A percentile compares a stretch with the other conserved stretches of the same genome.
These are phyloP conservation scores for Neurospora sp. DNA, from an alignment of 495 filamentous ascomycete genomes.

Conservation along the genomic window DNA sequence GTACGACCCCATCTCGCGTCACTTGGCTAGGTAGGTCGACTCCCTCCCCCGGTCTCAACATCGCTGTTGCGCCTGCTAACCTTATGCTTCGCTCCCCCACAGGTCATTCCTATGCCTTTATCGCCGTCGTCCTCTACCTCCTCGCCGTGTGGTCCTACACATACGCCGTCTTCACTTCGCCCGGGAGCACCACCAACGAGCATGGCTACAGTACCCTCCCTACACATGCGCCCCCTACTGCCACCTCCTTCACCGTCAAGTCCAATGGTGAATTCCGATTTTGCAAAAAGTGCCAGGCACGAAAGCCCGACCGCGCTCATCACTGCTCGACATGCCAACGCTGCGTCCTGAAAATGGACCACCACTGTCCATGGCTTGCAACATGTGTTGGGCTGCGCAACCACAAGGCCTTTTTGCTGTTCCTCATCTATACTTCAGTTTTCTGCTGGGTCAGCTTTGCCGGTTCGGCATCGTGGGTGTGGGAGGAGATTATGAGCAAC, in stretches of 20 bases:
- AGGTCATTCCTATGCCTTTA: slow-evolving; percentile 37
- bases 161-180: slow-evolving; percentile 81
- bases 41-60: not conserved
- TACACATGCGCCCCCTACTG: slow-evolving; percentile 35
- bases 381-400: slow-evolving; percentile 90
- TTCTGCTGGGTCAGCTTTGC: slow-evolving; percentile 78
- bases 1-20: slow-evolving; percentile 45
- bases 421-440: slow-evolving; percentile 80
- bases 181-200: slow-evolving; percentile 53
- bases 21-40: slow-evolving; percentile 54
- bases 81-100: not conserved
- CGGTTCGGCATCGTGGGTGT: slow-evolving; percentile 67
- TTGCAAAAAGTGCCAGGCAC: slow-evolving; percentile 93
- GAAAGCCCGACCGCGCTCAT: slow-evolving; percentile 91
- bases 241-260: slow-evolving; percentile 80
- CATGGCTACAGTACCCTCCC: slow-evolving; percentile 43
- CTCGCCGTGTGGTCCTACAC: slow-evolving; percentile 83
- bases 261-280: slow-evolving; percentile 74
- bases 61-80: not conserved
- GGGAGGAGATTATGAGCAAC: slow-evolving; percentile 64
- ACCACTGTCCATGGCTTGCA: slow-evolving; percentile 97
- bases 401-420: slow-evolving; percentile 91
- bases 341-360: slow-evolving; percentile 98
- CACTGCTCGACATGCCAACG: slow-evolving; percentile 89
- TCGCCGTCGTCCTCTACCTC: slow-evolving; percentile 63